Conservation (phyloP, 768 basidiomycete genomes). For the Lyophyllum decastes region DNA sequence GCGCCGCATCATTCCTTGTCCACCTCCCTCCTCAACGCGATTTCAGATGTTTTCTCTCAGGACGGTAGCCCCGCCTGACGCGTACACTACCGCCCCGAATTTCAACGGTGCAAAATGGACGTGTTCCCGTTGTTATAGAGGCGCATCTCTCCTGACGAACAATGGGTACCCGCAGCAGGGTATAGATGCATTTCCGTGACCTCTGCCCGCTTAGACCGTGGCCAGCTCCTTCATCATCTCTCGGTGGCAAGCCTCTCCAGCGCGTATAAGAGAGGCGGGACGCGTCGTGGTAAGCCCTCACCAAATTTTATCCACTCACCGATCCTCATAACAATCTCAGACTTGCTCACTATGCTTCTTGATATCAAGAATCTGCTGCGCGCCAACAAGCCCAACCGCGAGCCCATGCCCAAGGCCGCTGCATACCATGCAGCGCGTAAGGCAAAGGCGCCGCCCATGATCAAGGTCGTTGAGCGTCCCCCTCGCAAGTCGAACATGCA, state of each 20-base stretch:
- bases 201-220: conserved; percentile 9
- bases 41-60: not conserved
- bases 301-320: not conserved
- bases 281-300: conserved; percentile 2
- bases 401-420: not conserved
- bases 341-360: not conserved
- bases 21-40: not conserved
- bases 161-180: not conserved
- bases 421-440: not conserved
- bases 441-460: not conserved
- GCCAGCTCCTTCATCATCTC: not conserved
- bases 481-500: not conserved
- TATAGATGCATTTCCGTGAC: not conserved
- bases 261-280: conserved; percentile 7
- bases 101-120: conserved; percentile 11
- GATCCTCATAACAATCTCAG: not conserved
- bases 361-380: conserved; percentile 6
- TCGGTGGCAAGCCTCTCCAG: conserved; percentile 5
- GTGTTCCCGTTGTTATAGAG: conserved; percentile 10
- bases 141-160: not conserved
- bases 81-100: conserved; percentile 1
- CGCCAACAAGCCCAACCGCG: not conserved
- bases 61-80: not conserved
- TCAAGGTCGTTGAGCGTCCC: not conserved
- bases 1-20: conserved; percentile 6